Conservation (phyloP, 768 basidiomycete species). For the Hericium rajendrae region DNA sequence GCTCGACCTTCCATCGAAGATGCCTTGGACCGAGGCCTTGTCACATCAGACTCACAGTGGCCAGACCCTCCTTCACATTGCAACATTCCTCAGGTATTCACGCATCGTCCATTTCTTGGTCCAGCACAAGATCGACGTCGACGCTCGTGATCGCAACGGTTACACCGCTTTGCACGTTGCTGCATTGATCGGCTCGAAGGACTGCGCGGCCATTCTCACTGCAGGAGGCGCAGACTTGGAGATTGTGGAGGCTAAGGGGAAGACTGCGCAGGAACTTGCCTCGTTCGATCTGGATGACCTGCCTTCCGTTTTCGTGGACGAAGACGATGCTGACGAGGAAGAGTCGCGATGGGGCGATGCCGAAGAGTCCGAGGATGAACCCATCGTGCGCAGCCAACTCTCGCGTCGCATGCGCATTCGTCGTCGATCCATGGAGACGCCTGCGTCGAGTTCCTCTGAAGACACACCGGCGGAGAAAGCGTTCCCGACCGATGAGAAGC, state of each 20-base stretch:
- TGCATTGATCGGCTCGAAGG: slow-evolving; percentile 49
- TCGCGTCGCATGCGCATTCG: slow-evolving; percentile 4
- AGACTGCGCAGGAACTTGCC: slow-evolving; percentile 56
- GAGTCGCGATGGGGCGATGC: slow-evolving; percentile 63
- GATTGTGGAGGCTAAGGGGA: slow-evolving; percentile 63
- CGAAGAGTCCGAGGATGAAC: slow-evolving; percentile 47
- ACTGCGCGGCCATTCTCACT: slow-evolving; percentile 61
- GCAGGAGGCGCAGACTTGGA: slow-evolving; percentile 72
- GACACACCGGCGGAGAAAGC: not conserved
- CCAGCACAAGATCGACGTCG: slow-evolving; percentile 62
- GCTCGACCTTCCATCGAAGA: slow-evolving; percentile 30
- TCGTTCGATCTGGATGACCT: slow-evolving; percentile 35
- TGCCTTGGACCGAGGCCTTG: slow-evolving; percentile 45
- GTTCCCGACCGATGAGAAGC: slow-evolving; percentile 3
- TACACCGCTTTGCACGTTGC: slow-evolving; percentile 88
- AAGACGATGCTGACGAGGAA: slow-evolving; percentile 28
- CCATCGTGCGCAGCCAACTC: slow-evolving; percentile 10
- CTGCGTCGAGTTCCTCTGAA: slow-evolving; percentile 4
- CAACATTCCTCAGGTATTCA: slow-evolving; percentile 68
- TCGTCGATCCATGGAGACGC: slow-evolving; percentile 3
- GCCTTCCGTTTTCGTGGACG: slow-evolving; percentile 13
- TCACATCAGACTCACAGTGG: slow-evolving; percentile 63
- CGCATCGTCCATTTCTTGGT: slow-evolving; percentile 66
- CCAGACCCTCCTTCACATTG: slow-evolving; percentile 86
- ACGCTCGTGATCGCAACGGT: slow-evolving; percentile 82